These are phyloP conservation scores for Clonostachys solani DNA, from an alignment of 2,329 filamentous ascomycete genomes.

Conservation along the genomic window DNA sequence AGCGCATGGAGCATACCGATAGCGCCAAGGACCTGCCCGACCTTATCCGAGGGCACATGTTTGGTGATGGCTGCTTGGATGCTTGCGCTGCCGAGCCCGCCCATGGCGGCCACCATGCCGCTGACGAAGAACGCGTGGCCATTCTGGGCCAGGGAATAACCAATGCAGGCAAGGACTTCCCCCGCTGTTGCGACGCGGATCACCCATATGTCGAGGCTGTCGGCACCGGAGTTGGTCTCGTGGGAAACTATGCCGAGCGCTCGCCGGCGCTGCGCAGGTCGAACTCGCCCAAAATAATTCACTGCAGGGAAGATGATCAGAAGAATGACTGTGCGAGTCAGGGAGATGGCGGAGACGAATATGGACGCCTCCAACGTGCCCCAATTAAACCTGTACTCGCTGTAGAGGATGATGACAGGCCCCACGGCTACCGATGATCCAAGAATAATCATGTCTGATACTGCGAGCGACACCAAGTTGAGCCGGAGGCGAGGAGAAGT, in stretches of 20 bases:
- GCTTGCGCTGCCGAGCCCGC: constrained; percentile 81
- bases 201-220: constrained; percentile 71
- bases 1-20: constrained; percentile 82
- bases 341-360: constrained; percentile 78
- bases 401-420: constrained; percentile 81
- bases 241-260: constrained; percentile 24
- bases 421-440: constrained; percentile 77
- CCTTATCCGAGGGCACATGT: constrained; percentile 77
- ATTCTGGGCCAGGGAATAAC: constrained; percentile 64
- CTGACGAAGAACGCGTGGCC: constrained; percentile 64
- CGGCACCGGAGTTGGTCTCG: constrained; percentile 64
- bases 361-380: constrained; percentile 72
- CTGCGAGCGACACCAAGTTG: constrained; percentile 78
- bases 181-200: constrained; percentile 72
- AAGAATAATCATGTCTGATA: constrained; percentile 78
- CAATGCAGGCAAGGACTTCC: constrained; percentile 71
- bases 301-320: constrained; percentile 71
- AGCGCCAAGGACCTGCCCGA: constrained; percentile 85
- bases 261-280: constrained; percentile 38
- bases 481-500: constrained; percentile 57
- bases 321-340: constrained; percentile 70
- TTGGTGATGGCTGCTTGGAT: constrained; percentile 84
- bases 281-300: constrained; percentile 67
- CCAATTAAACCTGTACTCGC: constrained; percentile 78
- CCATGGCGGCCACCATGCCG: constrained; percentile 70